Percentiles rank a stretch among this genome's conserved stretches.
These are phyloP conservation scores for Pichia sp. DNA, from an alignment of 1,139 yeast species.

Conservation along the genomic window DNA sequence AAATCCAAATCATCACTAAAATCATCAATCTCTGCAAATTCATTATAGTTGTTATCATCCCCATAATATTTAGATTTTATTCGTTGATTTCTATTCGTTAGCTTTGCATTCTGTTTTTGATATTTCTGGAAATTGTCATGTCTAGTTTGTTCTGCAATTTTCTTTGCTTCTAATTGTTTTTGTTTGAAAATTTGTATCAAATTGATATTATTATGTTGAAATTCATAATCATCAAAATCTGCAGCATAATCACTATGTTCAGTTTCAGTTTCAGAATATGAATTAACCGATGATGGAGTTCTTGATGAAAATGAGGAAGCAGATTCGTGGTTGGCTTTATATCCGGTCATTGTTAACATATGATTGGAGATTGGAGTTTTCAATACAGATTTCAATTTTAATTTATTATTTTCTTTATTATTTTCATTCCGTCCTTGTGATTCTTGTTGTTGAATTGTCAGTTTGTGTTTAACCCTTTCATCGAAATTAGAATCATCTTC, in stretches of 20 bases:
- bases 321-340: not conserved
- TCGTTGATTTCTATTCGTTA: not conserved
- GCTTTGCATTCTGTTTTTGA: not conserved
- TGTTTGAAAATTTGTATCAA: slow-evolving; percentile 12
- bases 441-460: not conserved
- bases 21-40: slow-evolving; percentile 19
- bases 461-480: slow-evolving; percentile 2
- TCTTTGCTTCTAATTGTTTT: slow-evolving; percentile 20
- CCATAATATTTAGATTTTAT: not conserved
- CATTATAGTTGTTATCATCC: not conserved
- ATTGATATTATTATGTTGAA: slow-evolving; percentile 8
- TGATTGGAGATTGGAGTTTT: slow-evolving; percentile 16
- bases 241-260: slow-evolving; percentile 29
- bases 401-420: not conserved
- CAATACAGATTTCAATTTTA: not conserved
- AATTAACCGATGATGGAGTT: slow-evolving; percentile 18
- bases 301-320: slow-evolving; percentile 22
- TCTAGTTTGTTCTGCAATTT: slow-evolving; percentile 12
- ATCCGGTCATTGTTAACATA: slow-evolving; percentile 7
- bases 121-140: slow-evolving; percentile 5
- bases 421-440: not conserved
- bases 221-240: slow-evolving; percentile 22
- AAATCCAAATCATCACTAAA: slow-evolving; percentile 23
- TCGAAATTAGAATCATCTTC: slow-evolving; percentile 3
- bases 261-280: slow-evolving; percentile 26